Evolutionary conservation across 1,139 yeast genomes (phyloP).

Genomic region (Saccharomyces hybrid): DNA sequence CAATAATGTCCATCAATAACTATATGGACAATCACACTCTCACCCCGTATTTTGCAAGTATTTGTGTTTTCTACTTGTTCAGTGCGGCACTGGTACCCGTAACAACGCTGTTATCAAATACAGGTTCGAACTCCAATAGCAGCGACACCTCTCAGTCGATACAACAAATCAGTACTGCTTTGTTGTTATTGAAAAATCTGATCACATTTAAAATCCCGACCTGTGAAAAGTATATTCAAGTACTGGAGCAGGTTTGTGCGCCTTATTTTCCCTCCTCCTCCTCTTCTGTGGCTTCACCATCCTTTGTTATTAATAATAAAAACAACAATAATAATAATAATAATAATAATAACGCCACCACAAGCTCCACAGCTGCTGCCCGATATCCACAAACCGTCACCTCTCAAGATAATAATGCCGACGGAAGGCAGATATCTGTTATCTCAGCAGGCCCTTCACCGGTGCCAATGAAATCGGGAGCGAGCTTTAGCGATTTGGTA

Average conservation of each 20-base stretch:
- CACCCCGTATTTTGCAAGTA: slow-evolving; percentile 38
- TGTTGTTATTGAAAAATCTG: slow-evolving; percentile 5
- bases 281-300: neutral
- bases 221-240: slow-evolving; percentile 9
- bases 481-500: too few relatives aligned
- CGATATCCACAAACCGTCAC: too few relatives aligned
- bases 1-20: slow-evolving; percentile 43
- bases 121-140: neutral
- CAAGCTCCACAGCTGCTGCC: too few relatives aligned
- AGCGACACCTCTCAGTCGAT: neutral
- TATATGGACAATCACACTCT: slow-evolving; percentile 39
- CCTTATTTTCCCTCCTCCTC: neutral
- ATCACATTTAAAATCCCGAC: slow-evolving; percentile 3
- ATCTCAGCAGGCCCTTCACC: too few relatives aligned
- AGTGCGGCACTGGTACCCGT: slow-evolving; percentile 10
- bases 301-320: too few relatives aligned
- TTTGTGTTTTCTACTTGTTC: slow-evolving; percentile 45
- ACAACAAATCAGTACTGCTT: slow-evolving; percentile 2
- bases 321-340: too few relatives aligned
- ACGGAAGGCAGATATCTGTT: too few relatives aligned
- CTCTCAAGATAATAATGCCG: too few relatives aligned
- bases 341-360: too few relatives aligned
- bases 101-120: neutral
- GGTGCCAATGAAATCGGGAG: too few relatives aligned
- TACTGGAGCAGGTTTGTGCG: slow-evolving; percentile 6